Evolutionary conservation across 441 rosid genomes (phyloP).

Genomic region (Brassica hybrid): DNA sequence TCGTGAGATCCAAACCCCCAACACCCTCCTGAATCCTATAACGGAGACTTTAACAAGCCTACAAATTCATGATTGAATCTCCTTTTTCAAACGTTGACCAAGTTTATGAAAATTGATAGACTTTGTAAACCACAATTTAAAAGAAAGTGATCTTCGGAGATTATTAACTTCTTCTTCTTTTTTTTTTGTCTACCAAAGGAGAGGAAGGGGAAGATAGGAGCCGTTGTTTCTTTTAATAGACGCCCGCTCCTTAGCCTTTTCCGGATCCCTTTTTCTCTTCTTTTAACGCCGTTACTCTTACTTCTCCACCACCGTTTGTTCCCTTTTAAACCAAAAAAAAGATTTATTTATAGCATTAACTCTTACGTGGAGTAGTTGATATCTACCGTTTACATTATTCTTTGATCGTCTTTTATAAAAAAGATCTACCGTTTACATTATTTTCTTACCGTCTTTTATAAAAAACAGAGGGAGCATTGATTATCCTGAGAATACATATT

Average conservation of each 20-base stretch:
- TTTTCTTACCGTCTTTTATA: no score
- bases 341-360: not conserved
- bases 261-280: conserved; percentile 27
- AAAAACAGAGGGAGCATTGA: no score
- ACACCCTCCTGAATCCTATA: not conserved
- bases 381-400: not conserved
- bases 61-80: conserved; percentile 39
- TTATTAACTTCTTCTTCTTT: not conserved
- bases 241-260: conserved; percentile 43
- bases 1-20: conserved; percentile 24
- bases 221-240: conserved; percentile 44
- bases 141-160: conserved; percentile 2
- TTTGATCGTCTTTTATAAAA: no score
- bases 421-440: no score
- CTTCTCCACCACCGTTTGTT: conserved; percentile 19
- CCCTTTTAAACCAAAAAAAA: not conserved
- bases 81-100: conserved; percentile 10
- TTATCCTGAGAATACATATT: no score
- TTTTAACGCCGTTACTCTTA: conserved; percentile 36
- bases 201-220: conserved; percentile 21
- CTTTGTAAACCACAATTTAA: conserved; percentile 8
- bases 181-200: conserved; percentile 10
- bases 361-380: not conserved
- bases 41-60: conserved; percentile 22
- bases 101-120: conserved; percentile 6